Conservation (phyloP, 139 green algal genomes). For the Picochlorum sp. region DNA sequence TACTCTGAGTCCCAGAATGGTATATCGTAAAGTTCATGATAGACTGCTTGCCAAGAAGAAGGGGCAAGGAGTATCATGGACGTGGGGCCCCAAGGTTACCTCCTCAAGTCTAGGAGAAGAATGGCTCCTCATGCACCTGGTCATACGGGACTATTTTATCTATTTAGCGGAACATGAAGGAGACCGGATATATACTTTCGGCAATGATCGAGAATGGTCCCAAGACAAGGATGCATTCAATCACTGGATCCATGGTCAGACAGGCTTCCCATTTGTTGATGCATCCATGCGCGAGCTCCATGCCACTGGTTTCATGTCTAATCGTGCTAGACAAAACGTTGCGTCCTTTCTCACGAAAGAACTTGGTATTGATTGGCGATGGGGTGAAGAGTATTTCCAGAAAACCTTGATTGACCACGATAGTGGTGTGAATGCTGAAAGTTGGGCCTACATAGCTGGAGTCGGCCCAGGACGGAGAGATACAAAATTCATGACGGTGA, state of each 20-base stretch:
- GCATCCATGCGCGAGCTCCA: constrained; percentile 77
- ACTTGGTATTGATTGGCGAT: constrained; percentile 67
- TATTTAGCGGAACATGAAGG: not conserved
- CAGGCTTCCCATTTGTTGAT: constrained; percentile 75
- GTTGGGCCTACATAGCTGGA: constrained; percentile 54
- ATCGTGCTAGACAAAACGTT: constrained; percentile 64
- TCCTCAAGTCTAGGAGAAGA: constrained; percentile 7
- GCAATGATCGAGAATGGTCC: constrained; percentile 14
- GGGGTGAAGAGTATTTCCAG: constrained; percentile 66
- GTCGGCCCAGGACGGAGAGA: constrained; percentile 40
- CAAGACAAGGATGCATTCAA: constrained; percentile 13
- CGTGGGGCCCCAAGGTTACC: not conserved
- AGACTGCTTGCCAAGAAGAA: not conserved
- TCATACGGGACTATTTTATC: constrained; percentile 60
- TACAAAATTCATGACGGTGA: constrained; percentile 44
- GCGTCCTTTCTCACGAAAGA: constrained; percentile 45
- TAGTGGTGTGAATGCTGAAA: constrained; percentile 52
- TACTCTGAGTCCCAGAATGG: constrained; percentile 52
- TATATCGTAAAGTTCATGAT: constrained; percentile 31
- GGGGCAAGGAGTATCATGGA: not conserved
- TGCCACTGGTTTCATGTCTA: constrained; percentile 73
- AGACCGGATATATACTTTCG: not conserved
- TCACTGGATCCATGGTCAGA: constrained; percentile 50
- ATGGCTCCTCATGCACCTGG: constrained; percentile 44
- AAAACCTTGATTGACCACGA: constrained; percentile 67